Evolutionary conservation across 345 rosid species (phyloP).

Genomic region (Combretum micranthum): DNA sequence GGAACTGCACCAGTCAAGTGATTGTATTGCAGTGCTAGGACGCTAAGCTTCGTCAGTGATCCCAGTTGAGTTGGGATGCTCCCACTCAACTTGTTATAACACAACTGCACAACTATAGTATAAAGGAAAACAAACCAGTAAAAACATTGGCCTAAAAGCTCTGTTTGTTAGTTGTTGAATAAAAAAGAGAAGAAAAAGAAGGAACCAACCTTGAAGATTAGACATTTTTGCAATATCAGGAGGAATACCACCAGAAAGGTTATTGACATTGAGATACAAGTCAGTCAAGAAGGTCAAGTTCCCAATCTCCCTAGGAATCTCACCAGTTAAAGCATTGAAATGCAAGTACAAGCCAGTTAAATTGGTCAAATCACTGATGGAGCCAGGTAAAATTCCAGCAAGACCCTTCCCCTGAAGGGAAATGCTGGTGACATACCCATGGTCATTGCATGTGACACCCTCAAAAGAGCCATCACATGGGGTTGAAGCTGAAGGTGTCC

Average conservation of each 20-base stretch:
- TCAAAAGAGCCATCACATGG: conserved; percentile 63
- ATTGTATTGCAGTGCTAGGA: conserved; percentile 78
- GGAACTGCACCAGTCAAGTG: conserved; percentile 83
- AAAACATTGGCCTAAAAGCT: not conserved
- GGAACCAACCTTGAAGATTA: conserved; percentile 72
- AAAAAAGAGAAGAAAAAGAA: not conserved
- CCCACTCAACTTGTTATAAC: conserved; percentile 78
- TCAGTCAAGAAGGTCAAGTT: conserved; percentile 53
- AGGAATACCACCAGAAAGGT: conserved; percentile 77
- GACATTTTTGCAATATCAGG: conserved; percentile 53
- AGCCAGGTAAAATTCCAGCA: conserved; percentile 64
- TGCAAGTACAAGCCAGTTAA: conserved; percentile 90
- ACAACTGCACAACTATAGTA: conserved; percentile 70
- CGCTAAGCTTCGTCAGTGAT: conserved; percentile 53
- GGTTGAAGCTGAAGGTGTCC: conserved; percentile 41
- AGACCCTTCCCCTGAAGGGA: conserved; percentile 93
- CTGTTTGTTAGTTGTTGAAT: not conserved
- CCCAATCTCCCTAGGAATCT: conserved; percentile 69
- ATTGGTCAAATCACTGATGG: conserved; percentile 60
- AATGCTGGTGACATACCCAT: conserved; percentile 63
- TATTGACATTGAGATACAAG: conserved; percentile 80
- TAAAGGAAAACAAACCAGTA: not conserved
- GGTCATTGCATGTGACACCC: conserved; percentile 81
- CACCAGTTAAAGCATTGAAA: conserved; percentile 71
- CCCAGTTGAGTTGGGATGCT: conserved; percentile 78